phyloP scores from a whole-genome alignment of 2,329 filamentous ascomycete species.

The Dryadomyces quercus-mongolicae region DNA sequence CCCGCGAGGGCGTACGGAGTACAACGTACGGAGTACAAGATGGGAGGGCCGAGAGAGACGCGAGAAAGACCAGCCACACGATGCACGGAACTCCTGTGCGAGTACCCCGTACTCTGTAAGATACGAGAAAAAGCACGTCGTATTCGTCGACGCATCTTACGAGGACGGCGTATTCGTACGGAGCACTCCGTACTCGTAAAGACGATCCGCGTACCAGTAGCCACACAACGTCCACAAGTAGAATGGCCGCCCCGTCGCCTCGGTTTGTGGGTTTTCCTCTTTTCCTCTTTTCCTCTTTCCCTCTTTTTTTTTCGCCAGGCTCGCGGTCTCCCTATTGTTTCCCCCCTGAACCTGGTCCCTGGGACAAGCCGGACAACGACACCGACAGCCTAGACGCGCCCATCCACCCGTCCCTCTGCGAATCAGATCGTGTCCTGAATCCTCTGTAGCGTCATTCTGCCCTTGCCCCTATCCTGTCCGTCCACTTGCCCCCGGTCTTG shows the following conservation, averaged over 20 bases:
- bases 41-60: not conserved
- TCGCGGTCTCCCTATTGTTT: not conserved
- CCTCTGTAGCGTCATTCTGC: conserved; percentile 1
- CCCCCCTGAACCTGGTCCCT: conserved; percentile 2
- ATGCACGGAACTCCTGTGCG: too few relatives aligned
- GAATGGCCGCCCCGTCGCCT: not conserved
- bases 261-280: too few relatives aligned
- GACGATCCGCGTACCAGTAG: not conserved
- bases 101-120: too few relatives aligned
- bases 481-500: not conserved
- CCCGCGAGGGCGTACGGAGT: not conserved
- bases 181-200: not conserved
- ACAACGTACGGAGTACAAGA: too few relatives aligned
- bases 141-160: too few relatives aligned
- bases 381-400: conserved; percentile 1
- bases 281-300: not conserved
- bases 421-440: not conserved
- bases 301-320: not conserved
- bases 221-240: too few relatives aligned
- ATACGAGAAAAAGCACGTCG: too few relatives aligned
- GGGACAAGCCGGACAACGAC: not conserved
- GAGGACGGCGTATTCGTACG: not conserved
- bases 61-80: too few relatives aligned
- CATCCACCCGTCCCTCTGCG: not conserved
- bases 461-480: not conserved